Conservation (phyloP, 2,329 filamentous ascomycete species). For the Gaeumannomyces sp. region DNA sequence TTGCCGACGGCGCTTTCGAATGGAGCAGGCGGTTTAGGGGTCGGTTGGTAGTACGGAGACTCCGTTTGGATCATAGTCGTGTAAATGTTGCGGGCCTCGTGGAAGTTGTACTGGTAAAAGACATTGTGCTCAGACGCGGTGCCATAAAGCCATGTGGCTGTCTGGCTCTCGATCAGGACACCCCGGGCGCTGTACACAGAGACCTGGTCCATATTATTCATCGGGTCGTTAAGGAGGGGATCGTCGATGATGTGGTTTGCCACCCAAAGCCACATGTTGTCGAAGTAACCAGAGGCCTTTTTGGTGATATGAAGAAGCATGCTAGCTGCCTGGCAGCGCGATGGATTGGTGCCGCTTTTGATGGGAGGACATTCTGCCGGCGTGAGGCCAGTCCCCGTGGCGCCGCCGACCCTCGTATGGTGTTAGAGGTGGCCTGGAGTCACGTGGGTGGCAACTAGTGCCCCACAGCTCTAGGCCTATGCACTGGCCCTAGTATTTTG, state of each 20-base stretch:
- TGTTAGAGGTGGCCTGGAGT: too few relatives aligned
- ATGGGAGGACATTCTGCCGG: constrained; percentile 54
- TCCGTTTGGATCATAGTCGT: constrained; percentile 62
- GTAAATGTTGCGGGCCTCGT: constrained; percentile 40
- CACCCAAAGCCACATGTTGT: constrained; percentile 57
- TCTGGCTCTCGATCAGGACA: constrained; percentile 26
- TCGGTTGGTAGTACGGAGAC: constrained; percentile 54
- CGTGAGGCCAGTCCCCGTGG: constrained; percentile 58
- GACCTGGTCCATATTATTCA: not conserved
- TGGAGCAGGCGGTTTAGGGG: constrained; percentile 27
- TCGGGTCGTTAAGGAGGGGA: constrained; percentile 40
- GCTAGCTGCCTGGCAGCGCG: constrained; percentile 27
- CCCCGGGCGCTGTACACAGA: constrained; percentile 20
- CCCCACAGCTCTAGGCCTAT: too few relatives aligned
- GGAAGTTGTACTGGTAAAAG: constrained; percentile 46
- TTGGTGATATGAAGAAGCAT: constrained; percentile 39
- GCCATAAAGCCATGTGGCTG: constrained; percentile 30
- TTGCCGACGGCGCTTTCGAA: constrained; percentile 9
- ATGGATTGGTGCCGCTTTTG: constrained; percentile 37
- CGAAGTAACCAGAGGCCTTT: constrained; percentile 37
- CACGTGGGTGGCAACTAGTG: too few relatives aligned
- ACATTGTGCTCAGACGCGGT: constrained; percentile 44
- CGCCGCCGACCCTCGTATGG: constrained; percentile 63
- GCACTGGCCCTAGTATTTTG: too few relatives aligned
- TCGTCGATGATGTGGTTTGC: constrained; percentile 46